Base-by-base conservation (phyloP, 768 basidiomycete genomes). In the Holtermannia corniformis region DNA sequence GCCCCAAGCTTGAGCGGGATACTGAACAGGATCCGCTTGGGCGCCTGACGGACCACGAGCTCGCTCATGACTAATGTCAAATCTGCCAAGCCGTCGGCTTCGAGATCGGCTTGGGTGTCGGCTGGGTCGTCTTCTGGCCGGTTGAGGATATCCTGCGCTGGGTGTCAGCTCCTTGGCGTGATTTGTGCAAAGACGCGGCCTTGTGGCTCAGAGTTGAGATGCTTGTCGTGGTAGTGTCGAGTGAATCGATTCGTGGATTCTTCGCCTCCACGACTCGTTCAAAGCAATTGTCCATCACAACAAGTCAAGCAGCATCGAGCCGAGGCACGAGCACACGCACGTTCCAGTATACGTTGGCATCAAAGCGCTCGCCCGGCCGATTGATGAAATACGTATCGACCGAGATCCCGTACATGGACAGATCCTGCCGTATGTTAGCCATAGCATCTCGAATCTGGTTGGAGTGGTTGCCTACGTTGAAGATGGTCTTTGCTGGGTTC, bases 1-100 rank as follows among this genome's bases (percentile, higher is more conserved):
- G 64, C 71, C 0, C 81, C 88, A 23, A 97, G 75, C 52, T 83
- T 78, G 46, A 99, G 81, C 1, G 88, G 87, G 37, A 92, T 76
- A 57, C 78, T 86, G 70, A 88, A 96, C 16, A 81, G 74, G 0
- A 87, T 80, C 13, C 90, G 81, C 70, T 93, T 96, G 0, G 86
- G 82, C 2, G 64, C 61, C 41, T 63, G 58, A 2, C 65, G 55
- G 41, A 65, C 60, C 7, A 64, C 62, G 44, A 71, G 42, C 21
- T 65, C 62, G 20, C 60, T 52, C 61, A 72, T 63, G 1, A 72
- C 46, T 4, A 67, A 66, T 1, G 58, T 52, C 3, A 74, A 57
- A 37, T 65, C 57, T 4, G 45, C 57, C n/a, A 72, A 54, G 3
- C 71, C 73, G 20, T 66, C 66, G 0, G 40, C 24, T 41, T 56